These are phyloP conservation scores for Amphibolis antarctica DNA, from an alignment of 106 monocot species.

Conservation along the genomic window DNA sequence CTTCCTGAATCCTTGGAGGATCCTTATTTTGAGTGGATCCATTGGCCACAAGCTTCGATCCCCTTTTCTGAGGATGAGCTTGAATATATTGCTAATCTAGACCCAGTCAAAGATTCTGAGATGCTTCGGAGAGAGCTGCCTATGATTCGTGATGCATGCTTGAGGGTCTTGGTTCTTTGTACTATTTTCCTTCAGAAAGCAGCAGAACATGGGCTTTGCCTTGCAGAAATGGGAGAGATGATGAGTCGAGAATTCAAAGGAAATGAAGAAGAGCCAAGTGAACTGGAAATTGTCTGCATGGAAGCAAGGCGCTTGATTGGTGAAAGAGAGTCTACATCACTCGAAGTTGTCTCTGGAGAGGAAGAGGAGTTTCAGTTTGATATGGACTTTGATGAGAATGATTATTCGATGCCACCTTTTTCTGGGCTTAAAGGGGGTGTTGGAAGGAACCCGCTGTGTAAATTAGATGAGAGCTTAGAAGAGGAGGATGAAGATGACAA, in stretches of 20 bases:
- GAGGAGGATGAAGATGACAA: conserved; percentile 12
- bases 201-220: conserved; percentile 65
- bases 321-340: conserved; percentile 22
- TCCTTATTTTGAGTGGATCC: conserved; percentile 96
- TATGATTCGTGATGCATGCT: conserved; percentile 75
- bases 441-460: conserved; percentile 45
- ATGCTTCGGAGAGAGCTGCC: conserved; percentile 64
- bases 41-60: conserved; percentile 88
- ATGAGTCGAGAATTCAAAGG: conserved; percentile 79
- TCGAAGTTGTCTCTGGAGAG: conserved; percentile 9
- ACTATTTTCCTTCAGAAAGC: conserved; percentile 83
- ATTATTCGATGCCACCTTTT: conserved; percentile 10
- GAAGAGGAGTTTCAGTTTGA: conserved; percentile 36
- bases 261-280: conserved; percentile 78
- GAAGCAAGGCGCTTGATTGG: conserved; percentile 54
- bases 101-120: conserved; percentile 55
- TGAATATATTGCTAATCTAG: conserved; percentile 72
- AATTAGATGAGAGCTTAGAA: conserved; percentile 18
- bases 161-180: conserved; percentile 62
- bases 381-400: conserved; percentile 26
- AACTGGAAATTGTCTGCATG: conserved; percentile 76
- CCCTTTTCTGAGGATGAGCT: conserved; percentile 88
- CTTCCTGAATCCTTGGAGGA: conserved; percentile 84
- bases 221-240: conserved; percentile 93
- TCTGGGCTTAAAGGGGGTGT: conserved; percentile 10